These are phyloP conservation scores for Fusarium xylarioides DNA, from an alignment of 2,329 filamentous ascomycete species.

Conservation along the genomic window DNA sequence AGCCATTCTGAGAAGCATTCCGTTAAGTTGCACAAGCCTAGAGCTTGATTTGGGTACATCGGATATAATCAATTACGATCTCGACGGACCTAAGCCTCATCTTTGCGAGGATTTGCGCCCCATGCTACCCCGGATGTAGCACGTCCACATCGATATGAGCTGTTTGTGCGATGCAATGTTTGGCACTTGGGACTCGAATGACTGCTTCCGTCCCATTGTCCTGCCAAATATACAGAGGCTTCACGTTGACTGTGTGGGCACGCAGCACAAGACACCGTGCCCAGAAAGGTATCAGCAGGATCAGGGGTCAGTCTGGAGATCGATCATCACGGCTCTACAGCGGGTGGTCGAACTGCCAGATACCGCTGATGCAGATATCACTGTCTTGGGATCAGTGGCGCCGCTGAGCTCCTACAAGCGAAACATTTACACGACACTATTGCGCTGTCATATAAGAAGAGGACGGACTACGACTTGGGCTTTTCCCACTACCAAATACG, in stretches of 20 bases:
- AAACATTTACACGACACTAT: not conserved
- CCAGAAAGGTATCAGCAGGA: not conserved
- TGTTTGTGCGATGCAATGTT: not conserved
- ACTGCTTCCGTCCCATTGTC: not conserved
- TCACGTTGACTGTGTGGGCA: not conserved
- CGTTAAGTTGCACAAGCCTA: not conserved
- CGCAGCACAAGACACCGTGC: not conserved
- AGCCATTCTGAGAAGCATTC: not conserved
- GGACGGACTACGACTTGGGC: not conserved
- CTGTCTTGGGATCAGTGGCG: not conserved
- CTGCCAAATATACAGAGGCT: not conserved
- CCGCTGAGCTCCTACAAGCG: not conserved
- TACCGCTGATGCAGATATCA: not conserved
- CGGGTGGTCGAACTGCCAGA: not conserved
- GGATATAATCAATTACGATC: too few relatives aligned
- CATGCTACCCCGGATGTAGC: not conserved
- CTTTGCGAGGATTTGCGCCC: not conserved
- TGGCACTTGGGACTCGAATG: not conserved
- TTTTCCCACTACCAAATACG: not conserved
- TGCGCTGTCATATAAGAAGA: not conserved
- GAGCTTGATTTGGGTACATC: not conserved
- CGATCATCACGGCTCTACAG: not conserved
- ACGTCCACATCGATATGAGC: not conserved
- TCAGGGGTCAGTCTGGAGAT: not conserved
- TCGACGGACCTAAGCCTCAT: rapidly evolving